phyloP scores from a whole-genome alignment of 148 eudicot species.

The Chenopodium suecicum region DNA sequence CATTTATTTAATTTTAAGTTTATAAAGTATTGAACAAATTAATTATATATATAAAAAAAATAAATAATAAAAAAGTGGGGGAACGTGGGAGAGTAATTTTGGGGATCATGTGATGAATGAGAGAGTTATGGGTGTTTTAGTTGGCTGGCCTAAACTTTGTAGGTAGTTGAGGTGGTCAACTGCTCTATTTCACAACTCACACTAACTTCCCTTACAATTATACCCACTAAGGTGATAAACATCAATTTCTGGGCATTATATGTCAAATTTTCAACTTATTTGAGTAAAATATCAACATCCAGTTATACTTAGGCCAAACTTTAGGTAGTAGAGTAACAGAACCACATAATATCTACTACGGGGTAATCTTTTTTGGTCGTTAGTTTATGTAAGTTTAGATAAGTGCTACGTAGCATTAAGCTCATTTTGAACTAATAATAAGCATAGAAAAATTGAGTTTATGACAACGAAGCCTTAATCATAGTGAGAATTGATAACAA shows the following conservation, averaged over 20 bases:
- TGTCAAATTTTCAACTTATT: neutral
- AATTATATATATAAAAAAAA: no score
- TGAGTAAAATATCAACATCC: neutral
- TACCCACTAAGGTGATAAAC: neutral
- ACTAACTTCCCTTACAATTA: neutral
- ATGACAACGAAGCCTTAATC: no score
- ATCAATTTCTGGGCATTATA: neutral
- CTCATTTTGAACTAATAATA: no score
- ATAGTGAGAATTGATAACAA: no score
- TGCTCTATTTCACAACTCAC: conserved; percentile 17
- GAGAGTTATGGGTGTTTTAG: conserved; percentile 5
- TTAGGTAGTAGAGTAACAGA: neutral
- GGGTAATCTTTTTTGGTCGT: no score
- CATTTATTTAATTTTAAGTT: no score
- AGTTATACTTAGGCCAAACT: neutral
- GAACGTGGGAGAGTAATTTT: neutral
- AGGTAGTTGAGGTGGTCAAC: conserved; percentile 29
- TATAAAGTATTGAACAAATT: no score
- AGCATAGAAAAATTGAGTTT: no score
- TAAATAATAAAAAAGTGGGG: neutral
- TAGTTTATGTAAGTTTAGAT: neutral
- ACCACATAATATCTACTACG: no score
- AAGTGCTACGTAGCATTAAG: neutral
- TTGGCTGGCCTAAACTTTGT: conserved; percentile 17
- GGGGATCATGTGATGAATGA: conserved; percentile 14